These are phyloP conservation scores for Cercospora sp. DNA, from an alignment of 2,329 filamentous ascomycete species.

Conservation along the genomic window DNA sequence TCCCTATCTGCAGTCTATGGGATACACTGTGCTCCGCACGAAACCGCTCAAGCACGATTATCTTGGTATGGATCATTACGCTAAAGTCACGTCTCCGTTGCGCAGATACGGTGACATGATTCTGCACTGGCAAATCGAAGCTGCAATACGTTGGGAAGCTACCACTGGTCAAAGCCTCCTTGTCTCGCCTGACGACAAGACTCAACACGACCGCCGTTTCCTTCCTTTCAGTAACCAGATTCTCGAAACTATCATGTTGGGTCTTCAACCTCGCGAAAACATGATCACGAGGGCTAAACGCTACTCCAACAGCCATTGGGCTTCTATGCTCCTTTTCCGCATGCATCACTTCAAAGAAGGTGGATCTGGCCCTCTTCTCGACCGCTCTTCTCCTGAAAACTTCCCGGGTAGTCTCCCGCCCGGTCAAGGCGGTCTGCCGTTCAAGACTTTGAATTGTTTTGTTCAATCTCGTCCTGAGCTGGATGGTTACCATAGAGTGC, in stretches of 20 bases:
- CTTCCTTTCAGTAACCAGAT: conserved; percentile 54
- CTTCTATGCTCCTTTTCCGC: conserved; percentile 56
- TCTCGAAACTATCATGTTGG: conserved; percentile 52
- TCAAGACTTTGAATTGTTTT: conserved; percentile 16
- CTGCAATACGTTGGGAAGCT: conserved; percentile 59
- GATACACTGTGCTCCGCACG: conserved; percentile 47
- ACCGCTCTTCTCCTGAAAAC: neutral
- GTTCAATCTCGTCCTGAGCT: conserved; percentile 2
- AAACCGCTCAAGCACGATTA: conserved; percentile 51
- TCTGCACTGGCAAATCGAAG: conserved; percentile 65
- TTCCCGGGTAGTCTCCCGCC: neutral
- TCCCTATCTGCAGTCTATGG: conserved; percentile 46
- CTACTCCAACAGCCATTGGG: conserved; percentile 51
- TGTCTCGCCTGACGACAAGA: conserved; percentile 31
- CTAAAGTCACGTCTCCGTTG: conserved; percentile 61
- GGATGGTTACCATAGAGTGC: neutral
- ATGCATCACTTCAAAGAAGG: conserved; percentile 50
- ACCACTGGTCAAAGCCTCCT: conserved; percentile 45
- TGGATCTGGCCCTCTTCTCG: neutral
- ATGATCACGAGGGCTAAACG: conserved; percentile 44
- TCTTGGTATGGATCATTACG: conserved; percentile 55
- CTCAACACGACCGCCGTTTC: conserved; percentile 29
- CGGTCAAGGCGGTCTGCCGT: conserved; percentile 23
- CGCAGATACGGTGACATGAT: conserved; percentile 62
- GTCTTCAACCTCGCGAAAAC: conserved; percentile 46